Conservation (phyloP, 2,329 filamentous ascomycete species). For the Penicillium sp. region DNA sequence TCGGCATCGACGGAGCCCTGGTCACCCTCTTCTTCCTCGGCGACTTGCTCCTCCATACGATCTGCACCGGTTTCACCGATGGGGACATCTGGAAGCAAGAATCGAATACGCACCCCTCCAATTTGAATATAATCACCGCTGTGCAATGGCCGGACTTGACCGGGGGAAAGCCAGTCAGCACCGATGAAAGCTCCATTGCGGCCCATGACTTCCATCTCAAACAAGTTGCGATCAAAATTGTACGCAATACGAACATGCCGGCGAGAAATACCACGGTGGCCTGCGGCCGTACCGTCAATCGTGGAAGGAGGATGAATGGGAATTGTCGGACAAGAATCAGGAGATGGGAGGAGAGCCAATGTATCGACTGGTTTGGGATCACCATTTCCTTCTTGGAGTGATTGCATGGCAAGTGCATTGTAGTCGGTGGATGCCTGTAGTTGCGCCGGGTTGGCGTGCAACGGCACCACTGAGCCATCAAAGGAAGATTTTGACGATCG, state of each 20-base stretch:
- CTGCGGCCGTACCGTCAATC: slow-evolving; percentile 49
- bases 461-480: slow-evolving; percentile 39
- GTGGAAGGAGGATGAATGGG: slow-evolving; percentile 62
- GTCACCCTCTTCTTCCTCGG: slow-evolving; percentile 38
- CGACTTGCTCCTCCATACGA: slow-evolving; percentile 47
- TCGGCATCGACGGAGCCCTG: slow-evolving; percentile 46
- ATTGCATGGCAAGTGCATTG: slow-evolving; percentile 52
- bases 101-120: slow-evolving; percentile 60
- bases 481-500: slow-evolving; percentile 58
- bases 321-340: slow-evolving; percentile 59
- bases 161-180: slow-evolving; percentile 53
- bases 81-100: slow-evolving; percentile 58
- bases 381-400: slow-evolving; percentile 40
- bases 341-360: slow-evolving; percentile 54
- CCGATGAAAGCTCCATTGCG: slow-evolving; percentile 62
- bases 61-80: slow-evolving; percentile 55
- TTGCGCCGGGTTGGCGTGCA: slow-evolving; percentile 44
- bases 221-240: slow-evolving; percentile 60
- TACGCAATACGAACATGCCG: slow-evolving; percentile 65
- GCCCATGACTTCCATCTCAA: slow-evolving; percentile 63
- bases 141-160: slow-evolving; percentile 54
- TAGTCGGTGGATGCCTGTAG: slow-evolving; percentile 48
- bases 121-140: slow-evolving; percentile 64
- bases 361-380: slow-evolving; percentile 52
- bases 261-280: slow-evolving; percentile 63